These are phyloP conservation scores for Xylaria sp. DNA, from an alignment of 2,329 filamentous ascomycete genomes.

Conservation along the genomic window DNA sequence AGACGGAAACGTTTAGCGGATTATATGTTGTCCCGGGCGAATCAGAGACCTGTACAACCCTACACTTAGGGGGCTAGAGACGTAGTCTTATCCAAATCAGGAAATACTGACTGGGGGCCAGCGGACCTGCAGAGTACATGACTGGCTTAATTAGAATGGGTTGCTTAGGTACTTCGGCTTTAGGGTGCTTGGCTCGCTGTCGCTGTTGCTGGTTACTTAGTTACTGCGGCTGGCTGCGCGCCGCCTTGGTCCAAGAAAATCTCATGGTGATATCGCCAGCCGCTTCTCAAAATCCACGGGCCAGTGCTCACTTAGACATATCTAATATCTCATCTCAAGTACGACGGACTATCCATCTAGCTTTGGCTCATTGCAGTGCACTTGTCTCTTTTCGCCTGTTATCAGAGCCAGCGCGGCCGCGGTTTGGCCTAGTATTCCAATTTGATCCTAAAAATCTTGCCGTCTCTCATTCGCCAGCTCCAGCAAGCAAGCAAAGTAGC, in stretches of 20 bases:
- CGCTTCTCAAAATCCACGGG: constrained; percentile 12
- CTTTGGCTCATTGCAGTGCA: constrained; percentile 6
- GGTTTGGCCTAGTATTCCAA: constrained; percentile 11
- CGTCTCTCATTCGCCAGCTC: constrained; percentile 20
- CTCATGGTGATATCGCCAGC: constrained; percentile 37
- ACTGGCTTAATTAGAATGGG: constrained; percentile 26
- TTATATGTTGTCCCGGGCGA: constrained; percentile 39
- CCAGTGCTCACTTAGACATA: constrained; percentile 18
- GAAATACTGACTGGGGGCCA: constrained; percentile 34
- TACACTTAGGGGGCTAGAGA: constrained; percentile 26
- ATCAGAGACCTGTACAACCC: constrained; percentile 23
- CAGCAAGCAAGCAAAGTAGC: constrained; percentile 6
- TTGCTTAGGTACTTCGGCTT: constrained; percentile 18
- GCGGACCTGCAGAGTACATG: constrained; percentile 21
- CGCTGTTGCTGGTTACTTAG: constrained; percentile 4
- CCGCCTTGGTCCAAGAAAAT: constrained; percentile 37
- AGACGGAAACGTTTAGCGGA: constrained; percentile 39
- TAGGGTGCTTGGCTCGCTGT: not conserved
- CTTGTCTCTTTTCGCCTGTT: constrained; percentile 22
- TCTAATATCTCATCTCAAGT: not conserved
- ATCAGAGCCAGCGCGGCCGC: constrained; percentile 6
- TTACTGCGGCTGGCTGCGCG: no score
- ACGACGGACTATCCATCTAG: constrained; percentile 19
- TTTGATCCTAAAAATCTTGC: constrained; percentile 8
- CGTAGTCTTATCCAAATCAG: constrained; percentile 38